A percentile compares a stretch with the other conserved stretches of the same genome.
These are phyloP conservation scores for Starmera dryadoides DNA, from an alignment of 805 yeast genomes.

Conservation along the genomic window DNA sequence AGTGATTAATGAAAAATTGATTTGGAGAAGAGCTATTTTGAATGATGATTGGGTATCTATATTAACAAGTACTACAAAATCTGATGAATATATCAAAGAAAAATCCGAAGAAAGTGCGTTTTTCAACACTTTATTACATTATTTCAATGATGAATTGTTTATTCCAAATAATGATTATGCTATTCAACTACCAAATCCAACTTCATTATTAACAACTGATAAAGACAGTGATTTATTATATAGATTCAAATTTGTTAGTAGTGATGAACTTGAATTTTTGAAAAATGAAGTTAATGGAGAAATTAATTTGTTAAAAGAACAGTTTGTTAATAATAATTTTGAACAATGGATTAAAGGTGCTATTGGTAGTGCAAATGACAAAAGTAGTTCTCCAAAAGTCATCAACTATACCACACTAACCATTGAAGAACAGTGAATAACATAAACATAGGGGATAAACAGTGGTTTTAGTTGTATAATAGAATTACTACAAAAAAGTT, in stretches of 20 bases:
- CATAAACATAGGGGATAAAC: constrained; percentile 21
- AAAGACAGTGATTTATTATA: constrained; percentile 11
- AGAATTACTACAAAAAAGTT: background rate
- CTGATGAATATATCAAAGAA: constrained; percentile 34
- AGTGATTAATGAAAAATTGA: constrained; percentile 25
- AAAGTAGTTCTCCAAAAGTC: constrained; percentile 25
- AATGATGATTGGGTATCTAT: constrained; percentile 45
- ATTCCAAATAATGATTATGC: constrained; percentile 13
- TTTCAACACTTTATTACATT: constrained; percentile 35
- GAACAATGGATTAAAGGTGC: constrained; percentile 24
- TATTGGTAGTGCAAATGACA: constrained; percentile 29
- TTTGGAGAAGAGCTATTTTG: constrained; percentile 57
- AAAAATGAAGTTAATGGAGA: constrained; percentile 15
- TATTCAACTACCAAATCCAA: constrained; percentile 24
- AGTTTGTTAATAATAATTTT: constrained; percentile 11
- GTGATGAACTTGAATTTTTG: constrained; percentile 15
- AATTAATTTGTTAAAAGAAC: constrained; percentile 13
- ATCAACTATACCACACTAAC: constrained; percentile 30
- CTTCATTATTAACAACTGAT: constrained; percentile 6
- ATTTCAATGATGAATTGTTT: constrained; percentile 27
- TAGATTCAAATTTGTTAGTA: constrained; percentile 17
- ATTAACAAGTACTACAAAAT: constrained; percentile 26
- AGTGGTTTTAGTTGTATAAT: constrained; percentile 6
- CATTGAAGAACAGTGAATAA: constrained; percentile 17
- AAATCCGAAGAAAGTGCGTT: constrained; percentile 34